These are phyloP conservation scores for Phytopythium sindhum DNA, from an alignment of 352 stramenopile species.

Conservation along the genomic window DNA sequence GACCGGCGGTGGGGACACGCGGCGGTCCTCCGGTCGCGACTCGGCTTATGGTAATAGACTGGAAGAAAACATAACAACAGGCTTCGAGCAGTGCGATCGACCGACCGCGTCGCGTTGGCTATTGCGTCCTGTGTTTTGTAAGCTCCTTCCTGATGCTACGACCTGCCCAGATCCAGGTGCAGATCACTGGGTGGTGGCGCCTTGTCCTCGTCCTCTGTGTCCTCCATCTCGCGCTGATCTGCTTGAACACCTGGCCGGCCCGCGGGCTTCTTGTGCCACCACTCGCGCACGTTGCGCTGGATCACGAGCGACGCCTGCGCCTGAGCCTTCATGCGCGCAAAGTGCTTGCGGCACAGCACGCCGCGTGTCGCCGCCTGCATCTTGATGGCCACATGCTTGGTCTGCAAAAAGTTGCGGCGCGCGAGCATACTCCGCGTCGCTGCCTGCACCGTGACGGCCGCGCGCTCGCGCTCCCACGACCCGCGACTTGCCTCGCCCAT, in stretches of 20 bases:
- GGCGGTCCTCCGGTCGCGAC: background rate
- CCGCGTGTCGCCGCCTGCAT: conserved; percentile 81
- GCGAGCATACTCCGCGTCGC: conserved; percentile 83
- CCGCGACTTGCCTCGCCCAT: background rate
- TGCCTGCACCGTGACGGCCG: conserved; percentile 81
- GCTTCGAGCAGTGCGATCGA: background rate
- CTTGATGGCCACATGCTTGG: conserved; percentile 83
- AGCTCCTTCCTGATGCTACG: background rate
- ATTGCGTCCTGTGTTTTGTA: background rate
- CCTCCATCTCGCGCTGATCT: background rate
- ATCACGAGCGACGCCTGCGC: conserved; percentile 82
- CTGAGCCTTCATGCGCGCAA: conserved; percentile 83
- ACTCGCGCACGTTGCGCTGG: conserved; percentile 82
- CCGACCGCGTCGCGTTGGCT: background rate
- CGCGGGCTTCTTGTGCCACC: conserved; percentile 66
- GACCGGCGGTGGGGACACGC: background rate
- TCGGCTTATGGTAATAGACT: conserved; percentile 7
- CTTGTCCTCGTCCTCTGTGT: conserved; percentile 1
- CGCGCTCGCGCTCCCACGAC: conserved; percentile 58
- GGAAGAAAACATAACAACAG: background rate
- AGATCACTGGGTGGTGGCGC: background rate
- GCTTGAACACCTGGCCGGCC: background rate
- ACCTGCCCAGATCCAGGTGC: background rate
- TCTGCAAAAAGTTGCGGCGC: conserved; percentile 78
- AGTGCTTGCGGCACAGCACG: conserved; percentile 83